Evolutionary conservation across 768 basidiomycete genomes (phyloP), one percentile per base, ranked within the genome.

Genomic region (Auriscalpium orientale): DNA sequence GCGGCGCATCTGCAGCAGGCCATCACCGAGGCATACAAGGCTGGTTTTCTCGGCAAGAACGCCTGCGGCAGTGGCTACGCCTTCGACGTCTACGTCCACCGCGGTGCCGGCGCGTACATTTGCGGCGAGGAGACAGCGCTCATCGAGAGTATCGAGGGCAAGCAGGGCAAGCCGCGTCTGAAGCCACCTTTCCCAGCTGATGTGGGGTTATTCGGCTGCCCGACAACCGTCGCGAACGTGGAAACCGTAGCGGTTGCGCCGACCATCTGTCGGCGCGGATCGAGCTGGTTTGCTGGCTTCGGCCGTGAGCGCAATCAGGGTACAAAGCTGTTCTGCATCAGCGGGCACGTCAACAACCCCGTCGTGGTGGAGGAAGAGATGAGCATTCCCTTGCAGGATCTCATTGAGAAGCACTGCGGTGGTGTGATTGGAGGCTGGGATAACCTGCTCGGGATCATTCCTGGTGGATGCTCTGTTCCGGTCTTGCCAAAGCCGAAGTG

Each of bases 101-200:
- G 95, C 55, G 95, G 95, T 16, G 95, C 95, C 2, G 95, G 95
- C 53, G 95, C 95, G 20, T 98, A 99, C 74, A 95, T 99, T 60
- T 99, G 95, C 67, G 95, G 95, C 22, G 95, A 99, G 73, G 95
- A 99, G 73, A 98, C 95, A 0, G 95, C 95, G 3, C 76, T 99
- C 20, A 99, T 99, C 64, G 95, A 99, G 76, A 90, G 87, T 62
- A 71, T 99, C 51, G 95, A 98, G 73, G 95, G 95, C 11, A 99
- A 99, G 72, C 95, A 98, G 72, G 95, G 95, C 22, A 99, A 99
- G 69, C 95, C 95, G 0, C 81, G 95, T 51, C 78, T 99, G 61
- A 99, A 99, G 77, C 95, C 95, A 4, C 95, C 95, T 44, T 99
- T 98, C 84, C 95, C 95, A 4, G 95, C 95, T 54, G 95, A 98